Percentiles rank a stretch among this genome's conserved stretches.
phyloP scores from a whole-genome alignment of 306 rosid species.

The Acmispon strigosus region DNA sequence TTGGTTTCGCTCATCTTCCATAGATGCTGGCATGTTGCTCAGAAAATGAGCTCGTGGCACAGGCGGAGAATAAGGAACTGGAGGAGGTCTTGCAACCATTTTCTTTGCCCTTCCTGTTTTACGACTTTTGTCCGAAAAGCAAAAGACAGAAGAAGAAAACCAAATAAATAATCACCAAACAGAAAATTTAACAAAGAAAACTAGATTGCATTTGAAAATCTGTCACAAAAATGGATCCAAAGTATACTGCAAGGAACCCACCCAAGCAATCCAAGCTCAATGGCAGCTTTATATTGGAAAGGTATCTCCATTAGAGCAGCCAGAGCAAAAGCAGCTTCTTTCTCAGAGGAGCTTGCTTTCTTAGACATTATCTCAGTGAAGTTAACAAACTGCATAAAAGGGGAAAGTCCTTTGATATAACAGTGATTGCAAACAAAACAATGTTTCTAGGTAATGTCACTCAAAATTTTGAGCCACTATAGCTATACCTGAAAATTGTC shows the following conservation, averaged over 20 bases:
- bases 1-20: constrained; percentile 39
- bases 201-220: background rate
- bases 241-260: constrained; percentile 16
- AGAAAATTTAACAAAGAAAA: constrained; percentile 5
- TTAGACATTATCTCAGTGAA: constrained; percentile 63
- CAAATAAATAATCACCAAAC: background rate
- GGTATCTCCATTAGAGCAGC: constrained; percentile 96
- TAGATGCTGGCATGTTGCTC: constrained; percentile 23
- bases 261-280: constrained; percentile 63
- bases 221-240: background rate
- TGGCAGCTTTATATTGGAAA: constrained; percentile 65
- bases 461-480: background rate
- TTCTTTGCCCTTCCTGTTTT: constrained; percentile 49
- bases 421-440: background rate
- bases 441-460: background rate
- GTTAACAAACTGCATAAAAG: constrained; percentile 61
- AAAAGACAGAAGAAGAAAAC: background rate
- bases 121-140: constrained; percentile 36
- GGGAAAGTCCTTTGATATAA: background rate
- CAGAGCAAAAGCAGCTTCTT: constrained; percentile 83
- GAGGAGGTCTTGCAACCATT: constrained; percentile 70
- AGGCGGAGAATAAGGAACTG: constrained; percentile 39
- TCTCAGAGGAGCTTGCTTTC: constrained; percentile 29
- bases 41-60: constrained; percentile 29
- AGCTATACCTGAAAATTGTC: constrained; percentile 74